Percentiles rank a stretch among this genome's conserved stretches.
These are phyloP conservation scores for Larix kaempferi DNA, from an alignment of 75 land plant genomes.

Conservation along the genomic window DNA sequence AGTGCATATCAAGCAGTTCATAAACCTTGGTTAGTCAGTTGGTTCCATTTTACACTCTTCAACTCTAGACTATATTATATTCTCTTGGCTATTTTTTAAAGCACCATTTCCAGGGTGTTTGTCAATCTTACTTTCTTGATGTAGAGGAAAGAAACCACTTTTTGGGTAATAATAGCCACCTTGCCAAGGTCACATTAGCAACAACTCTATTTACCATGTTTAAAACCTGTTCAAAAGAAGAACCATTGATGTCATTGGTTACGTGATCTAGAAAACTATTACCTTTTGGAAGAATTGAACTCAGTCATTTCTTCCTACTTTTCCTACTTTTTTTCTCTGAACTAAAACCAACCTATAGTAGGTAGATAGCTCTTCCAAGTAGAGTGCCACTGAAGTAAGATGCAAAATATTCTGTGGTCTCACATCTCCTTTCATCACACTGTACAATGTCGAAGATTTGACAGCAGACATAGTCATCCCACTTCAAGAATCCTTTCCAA, in stretches of 20 bases:
- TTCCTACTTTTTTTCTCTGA: constrained; percentile 17
- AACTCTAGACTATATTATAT: background rate
- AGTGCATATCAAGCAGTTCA: no score
- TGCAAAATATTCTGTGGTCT: constrained; percentile 23
- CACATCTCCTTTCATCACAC: no score
- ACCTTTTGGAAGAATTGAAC: constrained; percentile 32
- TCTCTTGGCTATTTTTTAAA: no score
- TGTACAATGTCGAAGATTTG: no score
- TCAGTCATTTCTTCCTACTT: constrained; percentile 41
- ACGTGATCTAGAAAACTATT: constrained; percentile 19
- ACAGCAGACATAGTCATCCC: constrained; percentile 41
- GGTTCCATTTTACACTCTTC: no score
- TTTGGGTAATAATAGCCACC: constrained; percentile 47
- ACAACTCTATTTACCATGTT: constrained; percentile 30
- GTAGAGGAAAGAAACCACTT: background rate
- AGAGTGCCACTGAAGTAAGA: constrained; percentile 21
- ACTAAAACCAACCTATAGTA: constrained; percentile 40
- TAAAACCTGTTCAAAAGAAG: constrained; percentile 25
- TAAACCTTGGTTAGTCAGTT: no score
- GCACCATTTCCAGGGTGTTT: background rate
- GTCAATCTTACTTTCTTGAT: background rate
- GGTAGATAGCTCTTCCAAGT: constrained; percentile 41
- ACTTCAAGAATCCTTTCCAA: constrained; percentile 29
- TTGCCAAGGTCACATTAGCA: constrained; percentile 42
- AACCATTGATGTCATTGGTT: constrained; percentile 11